phyloP scores from a whole-genome alignment of 192 early-diverging fungal genomes.

The Spizellomyces punctatus region DNA sequence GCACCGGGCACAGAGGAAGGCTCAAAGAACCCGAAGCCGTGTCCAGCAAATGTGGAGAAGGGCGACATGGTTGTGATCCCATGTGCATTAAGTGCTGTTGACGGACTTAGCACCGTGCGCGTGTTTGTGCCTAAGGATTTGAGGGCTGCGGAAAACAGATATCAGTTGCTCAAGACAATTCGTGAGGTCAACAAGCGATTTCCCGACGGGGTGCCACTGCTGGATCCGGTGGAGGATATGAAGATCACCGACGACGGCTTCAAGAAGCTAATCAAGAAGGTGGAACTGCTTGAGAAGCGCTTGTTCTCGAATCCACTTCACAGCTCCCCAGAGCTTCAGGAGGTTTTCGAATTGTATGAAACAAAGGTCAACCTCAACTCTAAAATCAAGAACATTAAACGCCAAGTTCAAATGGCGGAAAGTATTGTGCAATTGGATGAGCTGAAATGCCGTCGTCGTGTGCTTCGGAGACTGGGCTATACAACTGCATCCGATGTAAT shows the following conservation, averaged over 20 bases:
- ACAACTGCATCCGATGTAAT: constrained; percentile 82
- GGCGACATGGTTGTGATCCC: constrained; percentile 78
- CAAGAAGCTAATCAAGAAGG: constrained; percentile 72
- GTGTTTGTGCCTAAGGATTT: constrained; percentile 75
- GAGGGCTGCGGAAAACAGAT: constrained; percentile 54
- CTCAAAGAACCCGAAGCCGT: constrained; percentile 57
- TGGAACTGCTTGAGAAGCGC: constrained; percentile 70
- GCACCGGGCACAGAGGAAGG: constrained; percentile 59
- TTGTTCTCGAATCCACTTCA: constrained; percentile 66
- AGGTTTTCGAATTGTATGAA: constrained; percentile 64
- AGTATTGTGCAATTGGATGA: constrained; percentile 91
- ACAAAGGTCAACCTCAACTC: constrained; percentile 62
- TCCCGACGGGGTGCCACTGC: constrained; percentile 71
- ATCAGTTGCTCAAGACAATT: constrained; percentile 66
- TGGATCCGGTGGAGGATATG: constrained; percentile 93
- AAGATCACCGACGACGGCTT: constrained; percentile 78
- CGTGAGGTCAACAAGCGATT: constrained; percentile 74
- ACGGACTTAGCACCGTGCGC: constrained; percentile 74
- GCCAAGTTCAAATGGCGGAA: constrained; percentile 75
- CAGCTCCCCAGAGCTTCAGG: constrained; percentile 53
- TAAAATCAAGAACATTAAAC: constrained; percentile 69
- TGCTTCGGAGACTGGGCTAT: constrained; percentile 90
- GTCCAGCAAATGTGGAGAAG: constrained; percentile 46
- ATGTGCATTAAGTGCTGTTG: constrained; percentile 72
- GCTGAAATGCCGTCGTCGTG: constrained; percentile 84